Percentiles rank a stretch among this genome's conserved stretches.
phyloP scores from a whole-genome alignment of 352 stramenopile species.

The Thraustochytrium aureum region DNA sequence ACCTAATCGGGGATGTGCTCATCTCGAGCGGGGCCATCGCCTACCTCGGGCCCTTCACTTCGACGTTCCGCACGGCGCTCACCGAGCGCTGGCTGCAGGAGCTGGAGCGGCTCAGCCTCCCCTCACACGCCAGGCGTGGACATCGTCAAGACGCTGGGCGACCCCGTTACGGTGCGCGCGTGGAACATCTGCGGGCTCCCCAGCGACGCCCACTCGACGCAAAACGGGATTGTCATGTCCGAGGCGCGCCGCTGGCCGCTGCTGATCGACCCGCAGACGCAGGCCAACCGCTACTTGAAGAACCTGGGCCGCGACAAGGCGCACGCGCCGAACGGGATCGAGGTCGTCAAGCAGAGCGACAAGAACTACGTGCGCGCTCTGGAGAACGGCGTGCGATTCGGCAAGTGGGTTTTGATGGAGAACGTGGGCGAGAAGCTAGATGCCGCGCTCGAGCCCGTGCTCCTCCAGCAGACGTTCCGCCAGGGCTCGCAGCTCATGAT shows the following conservation, averaged over 20 bases:
- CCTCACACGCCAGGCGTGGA: constrained; percentile 82
- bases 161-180: constrained; percentile 83
- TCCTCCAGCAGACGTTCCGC: constrained; percentile 91
- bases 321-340: constrained; percentile 69
- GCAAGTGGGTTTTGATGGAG: constrained; percentile 87
- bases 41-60: constrained; percentile 91
- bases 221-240: constrained; percentile 92
- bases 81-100: constrained; percentile 72
- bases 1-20: constrained; percentile 91
- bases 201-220: constrained; percentile 92
- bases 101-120: constrained; percentile 68
- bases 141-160: constrained; percentile 73
- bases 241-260: constrained; percentile 88
- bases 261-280: constrained; percentile 94
- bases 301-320: constrained; percentile 72
- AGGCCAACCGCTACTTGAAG: constrained; percentile 94
- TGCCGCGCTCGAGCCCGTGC: constrained; percentile 82
- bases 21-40: constrained; percentile 88
- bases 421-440: constrained; percentile 92
- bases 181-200: constrained; percentile 93
- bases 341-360: constrained; percentile 90
- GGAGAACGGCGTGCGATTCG: constrained; percentile 94
- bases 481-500: constrained; percentile 84
- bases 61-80: constrained; percentile 80
- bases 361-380: constrained; percentile 89